Percentiles rank a stretch among this genome's conserved stretches.
Conservation (phyloP, 306 rosid species). For the Ziziphus jujuba region DNA sequence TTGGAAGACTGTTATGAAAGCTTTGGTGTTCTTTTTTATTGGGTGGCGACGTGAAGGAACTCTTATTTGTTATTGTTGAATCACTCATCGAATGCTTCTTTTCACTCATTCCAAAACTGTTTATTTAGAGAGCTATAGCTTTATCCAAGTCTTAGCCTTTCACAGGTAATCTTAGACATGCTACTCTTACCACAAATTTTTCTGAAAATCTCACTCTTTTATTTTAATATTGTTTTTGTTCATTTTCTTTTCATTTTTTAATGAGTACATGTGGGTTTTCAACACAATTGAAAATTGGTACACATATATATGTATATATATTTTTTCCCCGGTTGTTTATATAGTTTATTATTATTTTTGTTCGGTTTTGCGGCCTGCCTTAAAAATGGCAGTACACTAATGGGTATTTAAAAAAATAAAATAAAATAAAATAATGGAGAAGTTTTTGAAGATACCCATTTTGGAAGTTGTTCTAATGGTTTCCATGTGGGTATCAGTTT, state of each 20-base stretch:
- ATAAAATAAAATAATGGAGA: not conserved
- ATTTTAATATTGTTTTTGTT: not conserved
- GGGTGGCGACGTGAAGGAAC: too few species aligned
- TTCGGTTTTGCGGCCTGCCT: constrained; percentile 21
- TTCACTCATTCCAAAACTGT: too few species aligned
- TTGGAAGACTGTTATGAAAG: constrained; percentile 24
- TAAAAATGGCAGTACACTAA: not conserved
- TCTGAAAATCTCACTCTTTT: constrained; percentile 1
- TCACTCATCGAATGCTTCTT: not conserved
- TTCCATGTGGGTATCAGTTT: constrained; percentile 32
- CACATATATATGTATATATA: too few species aligned
- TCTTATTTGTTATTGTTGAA: too few species aligned
- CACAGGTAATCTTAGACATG: constrained; percentile 32
- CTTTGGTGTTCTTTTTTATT: constrained; percentile 12
- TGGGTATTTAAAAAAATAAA: not conserved
- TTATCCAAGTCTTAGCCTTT: constrained; percentile 17
- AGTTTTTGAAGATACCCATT: constrained; percentile 12
- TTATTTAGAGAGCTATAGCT: too few species aligned
- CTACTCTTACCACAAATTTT: constrained; percentile 7
- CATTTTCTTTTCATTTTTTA: constrained; percentile 11
- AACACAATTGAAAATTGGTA: too few species aligned
- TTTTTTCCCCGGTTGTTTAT: constrained; percentile 25
- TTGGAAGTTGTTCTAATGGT: constrained; percentile 25
- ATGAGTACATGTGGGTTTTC: constrained; percentile 34
- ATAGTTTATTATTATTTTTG: constrained; percentile 22